Base-by-base conservation (phyloP, 129 eudicot genomes). In the Chrysanthemum lavandulifolium region DNA sequence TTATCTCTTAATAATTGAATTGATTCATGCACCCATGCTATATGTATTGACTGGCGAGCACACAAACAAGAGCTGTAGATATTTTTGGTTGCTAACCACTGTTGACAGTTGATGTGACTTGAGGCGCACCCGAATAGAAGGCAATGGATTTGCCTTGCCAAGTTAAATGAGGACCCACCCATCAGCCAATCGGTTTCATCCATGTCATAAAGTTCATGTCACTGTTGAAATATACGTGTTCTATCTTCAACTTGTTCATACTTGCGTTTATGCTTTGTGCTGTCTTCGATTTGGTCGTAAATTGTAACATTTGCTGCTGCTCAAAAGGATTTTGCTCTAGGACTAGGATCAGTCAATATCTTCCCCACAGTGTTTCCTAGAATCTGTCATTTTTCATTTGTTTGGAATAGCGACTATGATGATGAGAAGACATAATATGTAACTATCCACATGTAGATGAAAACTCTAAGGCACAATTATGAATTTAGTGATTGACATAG, bases 41-140 rank as follows among this genome's bases (percentile, higher is more conserved):
- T 54, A 55, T 14, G 56, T 55, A 49, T 15, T 48, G 47, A 40
- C 47, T 40, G 47, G 47, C 6, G 68, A 75, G 16, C 58, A 48
- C 31, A 61, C 64, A 59, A 59, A 59, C n/a, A 59, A 59, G 64
- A 21, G n/a, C 64, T 10, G 10, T 16, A 61, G 10, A 61, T 61
- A 40, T 27, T 31, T 61, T 6, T 18, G 48, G 48, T 69, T 14
- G 2, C 62, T 69, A 53, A 53, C 51, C 15, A 29, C 50, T 21
- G 63, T 62, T 65, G 29, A 73, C 53, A 31, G 36, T 61, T 61
- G 1, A 63, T n/a, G 54, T 57, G 49, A 76, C 52, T 25, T 60
- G 23, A 13, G 71, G 71, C 31, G 70, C 62, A 50, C 53, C 69
- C 54, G 19, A 68, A 47, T 58, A 58, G 62, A 63, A 59, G 15